Percentiles rank a stretch among this genome's conserved stretches.
phyloP scores from a whole-genome alignment of 1,284 basidiomycete species.

The Bondarzewia mesenterica region DNA sequence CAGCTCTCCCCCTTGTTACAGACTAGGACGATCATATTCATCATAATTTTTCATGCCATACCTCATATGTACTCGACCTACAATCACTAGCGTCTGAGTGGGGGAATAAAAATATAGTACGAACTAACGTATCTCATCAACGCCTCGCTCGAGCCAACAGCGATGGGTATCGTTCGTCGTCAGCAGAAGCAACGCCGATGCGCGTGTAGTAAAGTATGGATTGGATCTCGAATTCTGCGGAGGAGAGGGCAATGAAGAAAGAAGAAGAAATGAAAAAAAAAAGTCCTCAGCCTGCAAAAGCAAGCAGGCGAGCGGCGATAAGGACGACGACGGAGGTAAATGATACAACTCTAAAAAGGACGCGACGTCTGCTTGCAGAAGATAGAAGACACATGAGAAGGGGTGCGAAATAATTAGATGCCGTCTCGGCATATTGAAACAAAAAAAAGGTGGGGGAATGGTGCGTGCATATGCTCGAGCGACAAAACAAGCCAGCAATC shows the following conservation, averaged over 20 bases:
- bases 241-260: neutral
- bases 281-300: neutral
- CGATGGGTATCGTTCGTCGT: constrained; percentile 9
- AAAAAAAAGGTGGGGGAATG: neutral
- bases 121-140: constrained; percentile 6
- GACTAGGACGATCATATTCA: neutral
- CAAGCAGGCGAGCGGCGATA: neutral
- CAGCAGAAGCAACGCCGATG: constrained; percentile 6
- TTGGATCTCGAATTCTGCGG: neutral
- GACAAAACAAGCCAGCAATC: constrained; percentile 7
- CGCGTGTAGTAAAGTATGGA: constrained; percentile 2
- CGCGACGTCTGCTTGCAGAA: neutral
- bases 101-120: constrained; percentile 11
- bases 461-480: neutral
- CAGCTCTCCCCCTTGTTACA: constrained; percentile 8
- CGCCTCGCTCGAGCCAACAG: neutral
- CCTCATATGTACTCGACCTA: constrained; percentile 6
- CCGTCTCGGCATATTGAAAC: neutral
- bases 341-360: constrained; percentile 3
- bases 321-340: neutral
- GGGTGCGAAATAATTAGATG: neutral
- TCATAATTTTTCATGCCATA: constrained; percentile 1
- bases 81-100: constrained; percentile 8
- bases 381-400: neutral
- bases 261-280: too few relatives aligned